Evolutionary conservation across 139 green algal genomes (phyloP), one percentile per base, ranked within the genome.

Genomic region (Dunaliella primolecta): DNA sequence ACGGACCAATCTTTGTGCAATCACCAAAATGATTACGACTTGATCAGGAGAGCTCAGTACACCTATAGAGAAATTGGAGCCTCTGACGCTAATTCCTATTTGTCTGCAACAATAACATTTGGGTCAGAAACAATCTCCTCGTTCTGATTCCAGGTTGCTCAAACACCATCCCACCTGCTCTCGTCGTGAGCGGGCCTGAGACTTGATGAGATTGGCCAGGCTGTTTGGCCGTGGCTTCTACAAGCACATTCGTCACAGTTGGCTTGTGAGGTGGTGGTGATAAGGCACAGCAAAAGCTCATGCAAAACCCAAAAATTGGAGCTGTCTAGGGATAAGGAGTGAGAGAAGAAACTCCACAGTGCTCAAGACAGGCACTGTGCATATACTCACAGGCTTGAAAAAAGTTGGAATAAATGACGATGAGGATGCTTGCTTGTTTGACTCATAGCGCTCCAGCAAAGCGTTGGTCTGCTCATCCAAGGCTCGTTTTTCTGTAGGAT

Each of bases 81-180:
- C n/a, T n/a, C n/a, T n/a, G n/a, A n/a, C n/a, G n/a, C n/a, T n/a
- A n/a, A n/a, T n/a, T n/a, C n/a, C n/a, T n/a, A n/a, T n/a, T n/a
- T n/a, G n/a, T n/a, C n/a, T n/a, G n/a, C n/a, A n/a, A n/a, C n/a
- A n/a, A n/a, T n/a, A n/a, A n/a, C n/a, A n/a, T n/a, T n/a, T n/a
- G n/a, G n/a, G n/a, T n/a, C n/a, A n/a, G n/a, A n/a, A n/a, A n/a
- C n/a, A n/a, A n/a, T n/a, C n/a, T n/a, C n/a, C n/a, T n/a, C n/a
- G n/a, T n/a, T n/a, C n/a, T n/a, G n/a, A n/a, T n/a, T n/a, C n/a
- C n/a, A n/a, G n/a, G n/a, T n/a, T n/a, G n/a, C n/a, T n/a, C n/a
- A n/a, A n/a, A n/a, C n/a, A n/a, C n/a, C 2, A 29, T 1, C 80
- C 20, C 25, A 91, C 88, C 88, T 91, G 86, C 71, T 88, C 78